These are phyloP conservation scores for Actinomortierella ambigua DNA, from an alignment of 371 early-diverging fungal genomes.

Conservation along the genomic window DNA sequence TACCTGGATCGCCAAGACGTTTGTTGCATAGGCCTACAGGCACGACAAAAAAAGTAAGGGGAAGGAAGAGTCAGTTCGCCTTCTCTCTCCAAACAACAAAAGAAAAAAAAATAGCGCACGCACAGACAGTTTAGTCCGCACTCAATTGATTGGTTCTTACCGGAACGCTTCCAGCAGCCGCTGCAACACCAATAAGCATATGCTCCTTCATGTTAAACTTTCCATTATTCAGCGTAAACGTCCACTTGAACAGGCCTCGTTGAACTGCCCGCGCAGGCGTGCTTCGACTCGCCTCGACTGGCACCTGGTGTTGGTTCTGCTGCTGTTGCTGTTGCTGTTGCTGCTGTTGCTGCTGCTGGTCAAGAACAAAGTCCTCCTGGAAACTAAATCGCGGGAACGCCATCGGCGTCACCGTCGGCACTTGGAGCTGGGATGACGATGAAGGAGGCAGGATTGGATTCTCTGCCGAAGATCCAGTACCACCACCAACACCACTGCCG, in stretches of 20 bases:
- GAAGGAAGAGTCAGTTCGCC: neutral
- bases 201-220: slow-evolving; percentile 64
- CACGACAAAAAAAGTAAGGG: neutral
- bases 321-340: neutral
- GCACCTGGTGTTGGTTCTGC: slow-evolving; percentile 17
- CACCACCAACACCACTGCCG: too few species aligned
- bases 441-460: too few species aligned
- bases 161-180: slow-evolving; percentile 45
- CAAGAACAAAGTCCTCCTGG: too few species aligned
- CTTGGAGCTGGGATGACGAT: too few species aligned
- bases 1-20: slow-evolving; percentile 52
- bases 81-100: neutral
- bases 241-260: slow-evolving; percentile 17
- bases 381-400: too few species aligned
- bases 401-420: too few species aligned
- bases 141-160: slow-evolving; percentile 12
- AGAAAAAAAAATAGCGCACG: too few species aligned
- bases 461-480: too few species aligned
- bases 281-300: slow-evolving; percentile 57
- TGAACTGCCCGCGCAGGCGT: slow-evolving; percentile 44
- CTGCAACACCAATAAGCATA: slow-evolving; percentile 51
- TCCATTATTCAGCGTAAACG: slow-evolving; percentile 52
- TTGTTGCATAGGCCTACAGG: slow-evolving; percentile 56
- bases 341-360: neutral
- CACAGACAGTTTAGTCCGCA: too few species aligned